Evolutionary conservation across 2,329 filamentous ascomycete species (phyloP).

Genomic region (Fusarium nodosum): DNA sequence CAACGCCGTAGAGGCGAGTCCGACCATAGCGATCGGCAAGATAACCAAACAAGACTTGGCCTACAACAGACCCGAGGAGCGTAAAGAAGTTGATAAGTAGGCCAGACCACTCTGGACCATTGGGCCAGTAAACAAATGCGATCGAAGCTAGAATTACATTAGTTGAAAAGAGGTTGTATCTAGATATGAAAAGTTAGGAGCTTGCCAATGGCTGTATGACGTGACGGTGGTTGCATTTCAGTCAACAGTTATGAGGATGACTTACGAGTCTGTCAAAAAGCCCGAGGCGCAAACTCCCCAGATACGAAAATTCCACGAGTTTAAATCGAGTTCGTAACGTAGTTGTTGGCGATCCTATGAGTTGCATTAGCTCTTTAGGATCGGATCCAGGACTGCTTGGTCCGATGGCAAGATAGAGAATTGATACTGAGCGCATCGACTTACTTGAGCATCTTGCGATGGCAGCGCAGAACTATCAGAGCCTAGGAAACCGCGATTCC

Average conservation of each 20-base stretch:
- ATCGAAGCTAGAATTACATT: constrained; percentile 68
- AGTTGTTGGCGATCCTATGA: constrained; percentile 64
- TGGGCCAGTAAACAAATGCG: constrained; percentile 66
- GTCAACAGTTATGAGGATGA: constrained; percentile 21
- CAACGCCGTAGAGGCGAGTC: constrained; percentile 68
- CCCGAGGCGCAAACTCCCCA: constrained; percentile 69
- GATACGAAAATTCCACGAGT: constrained; percentile 67
- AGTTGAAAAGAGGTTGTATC: constrained; percentile 68
- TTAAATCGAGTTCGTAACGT: constrained; percentile 67
- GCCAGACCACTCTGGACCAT: constrained; percentile 60
- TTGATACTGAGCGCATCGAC: constrained; percentile 39
- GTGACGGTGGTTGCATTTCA: not conserved
- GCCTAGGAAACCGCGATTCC: constrained; percentile 66
- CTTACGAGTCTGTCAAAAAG: constrained; percentile 67
- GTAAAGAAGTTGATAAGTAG: constrained; percentile 67
- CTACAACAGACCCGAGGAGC: constrained; percentile 65
- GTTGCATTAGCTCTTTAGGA: constrained; percentile 26
- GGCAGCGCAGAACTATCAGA: constrained; percentile 65
- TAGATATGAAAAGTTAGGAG: constrained; percentile 42
- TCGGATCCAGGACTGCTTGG: constrained; percentile 12
- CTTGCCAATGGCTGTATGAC: not conserved
- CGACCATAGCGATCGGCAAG: constrained; percentile 68
- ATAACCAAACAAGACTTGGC: constrained; percentile 66
- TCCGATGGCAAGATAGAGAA: constrained; percentile 3
- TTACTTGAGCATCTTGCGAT: constrained; percentile 63